Percentiles rank a stretch among this genome's conserved stretches.
phyloP scores from a whole-genome alignment of 495 filamentous ascomycete species.

The Apodospora peruviana region DNA sequence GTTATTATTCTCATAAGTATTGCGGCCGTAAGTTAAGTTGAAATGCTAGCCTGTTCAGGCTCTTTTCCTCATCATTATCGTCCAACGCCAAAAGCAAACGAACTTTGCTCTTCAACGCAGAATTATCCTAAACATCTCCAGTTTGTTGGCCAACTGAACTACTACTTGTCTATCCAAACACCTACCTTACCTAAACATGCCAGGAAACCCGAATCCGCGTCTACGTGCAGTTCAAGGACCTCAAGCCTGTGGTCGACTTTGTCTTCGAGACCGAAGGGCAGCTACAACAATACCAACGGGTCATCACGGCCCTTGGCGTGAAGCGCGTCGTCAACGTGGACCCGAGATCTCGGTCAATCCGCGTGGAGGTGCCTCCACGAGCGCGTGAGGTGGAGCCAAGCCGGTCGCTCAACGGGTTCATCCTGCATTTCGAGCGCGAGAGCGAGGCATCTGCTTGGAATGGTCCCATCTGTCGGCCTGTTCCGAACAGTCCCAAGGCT shows the following conservation, averaged over 20 bases:
- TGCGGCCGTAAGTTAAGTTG: too few relatives aligned
- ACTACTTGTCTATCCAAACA: too few relatives aligned
- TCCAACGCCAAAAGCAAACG: too few relatives aligned
- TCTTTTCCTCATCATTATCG: too few relatives aligned
- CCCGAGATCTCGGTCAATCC: neutral
- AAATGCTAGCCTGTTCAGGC: too few relatives aligned
- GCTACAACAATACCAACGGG: neutral
- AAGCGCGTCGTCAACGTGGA: neutral
- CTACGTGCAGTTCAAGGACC: neutral
- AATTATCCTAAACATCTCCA: too few relatives aligned
- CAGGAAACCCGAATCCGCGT: neutral
- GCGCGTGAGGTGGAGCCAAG: too few relatives aligned
- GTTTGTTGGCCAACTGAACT: too few relatives aligned
- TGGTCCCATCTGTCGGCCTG: neutral
- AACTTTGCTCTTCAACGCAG: too few relatives aligned
- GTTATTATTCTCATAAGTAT: too few relatives aligned
- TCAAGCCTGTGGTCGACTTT: neutral
- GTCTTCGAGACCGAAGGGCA: neutral
- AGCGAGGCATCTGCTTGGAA: neutral
- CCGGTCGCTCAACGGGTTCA: neutral
- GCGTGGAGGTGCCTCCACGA: too few relatives aligned
- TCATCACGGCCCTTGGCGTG: neutral
- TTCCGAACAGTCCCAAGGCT: neutral
- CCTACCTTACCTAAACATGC: too few relatives aligned
- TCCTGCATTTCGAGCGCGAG: neutral